Conservation (phyloP, 805 yeast genomes). For the Wickerhamomyces chambardii region DNA sequence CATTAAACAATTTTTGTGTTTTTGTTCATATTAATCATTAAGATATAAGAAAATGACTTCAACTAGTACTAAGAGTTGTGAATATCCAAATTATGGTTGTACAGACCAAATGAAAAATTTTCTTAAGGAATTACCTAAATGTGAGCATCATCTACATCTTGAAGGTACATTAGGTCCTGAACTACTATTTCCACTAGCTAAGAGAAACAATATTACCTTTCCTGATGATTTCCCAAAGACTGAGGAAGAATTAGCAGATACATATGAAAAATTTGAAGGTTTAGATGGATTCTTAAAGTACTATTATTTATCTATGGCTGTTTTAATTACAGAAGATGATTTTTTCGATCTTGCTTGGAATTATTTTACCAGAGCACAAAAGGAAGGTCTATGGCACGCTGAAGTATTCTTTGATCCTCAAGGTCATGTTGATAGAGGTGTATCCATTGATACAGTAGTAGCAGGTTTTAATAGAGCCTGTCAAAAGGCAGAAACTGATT, state of each 20-base stretch:
- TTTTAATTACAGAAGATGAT: slow-evolving; percentile 57
- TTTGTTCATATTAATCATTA: no score
- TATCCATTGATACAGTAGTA: slow-evolving; percentile 50
- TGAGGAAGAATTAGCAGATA: slow-evolving; percentile 43
- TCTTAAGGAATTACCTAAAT: slow-evolving; percentile 67
- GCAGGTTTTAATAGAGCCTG: slow-evolving; percentile 63
- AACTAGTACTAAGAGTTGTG: no score
- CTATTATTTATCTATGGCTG: slow-evolving; percentile 76
- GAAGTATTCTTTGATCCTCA: slow-evolving; percentile 84
- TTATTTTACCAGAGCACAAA: slow-evolving; percentile 49
- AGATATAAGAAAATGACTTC: no score
- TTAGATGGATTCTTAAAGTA: slow-evolving; percentile 72
- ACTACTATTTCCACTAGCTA: slow-evolving; percentile 58
- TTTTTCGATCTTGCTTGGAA: slow-evolving; percentile 73
- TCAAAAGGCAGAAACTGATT: slow-evolving; percentile 44
- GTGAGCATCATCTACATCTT: slow-evolving; percentile 80
- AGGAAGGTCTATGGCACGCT: slow-evolving; percentile 57
- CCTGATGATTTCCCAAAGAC: slow-evolving; percentile 61
- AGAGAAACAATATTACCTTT: slow-evolving; percentile 48
- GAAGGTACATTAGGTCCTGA: slow-evolving; percentile 83
- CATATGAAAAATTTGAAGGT: slow-evolving; percentile 55
- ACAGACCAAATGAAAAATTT: slow-evolving; percentile 35
- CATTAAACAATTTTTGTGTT: no score
- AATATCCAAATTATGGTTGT: slow-evolving; percentile 23
- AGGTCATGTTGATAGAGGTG: slow-evolving; percentile 66